Evolutionary conservation across 2,329 filamentous ascomycete species (phyloP).

Genomic region (Talaromyces islandicus): DNA sequence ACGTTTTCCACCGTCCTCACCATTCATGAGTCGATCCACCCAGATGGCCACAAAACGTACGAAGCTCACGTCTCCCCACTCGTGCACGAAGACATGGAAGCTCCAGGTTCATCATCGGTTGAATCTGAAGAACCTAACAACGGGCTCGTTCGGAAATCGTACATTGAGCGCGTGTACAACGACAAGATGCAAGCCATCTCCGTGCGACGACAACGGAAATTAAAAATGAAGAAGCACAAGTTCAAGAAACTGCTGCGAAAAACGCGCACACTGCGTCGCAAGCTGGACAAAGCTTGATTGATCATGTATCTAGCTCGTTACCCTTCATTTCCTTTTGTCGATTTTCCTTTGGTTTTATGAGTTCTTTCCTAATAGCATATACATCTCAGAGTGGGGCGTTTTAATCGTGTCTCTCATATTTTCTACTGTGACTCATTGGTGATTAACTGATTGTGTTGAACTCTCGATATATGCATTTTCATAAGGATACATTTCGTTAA

Average conservation of each 20-base stretch:
- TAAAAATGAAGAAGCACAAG: constrained; percentile 99
- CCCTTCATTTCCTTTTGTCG: constrained; percentile 8
- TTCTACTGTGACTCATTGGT: neutral
- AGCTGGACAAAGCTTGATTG: constrained; percentile 59
- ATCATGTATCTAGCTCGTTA: constrained; percentile 6
- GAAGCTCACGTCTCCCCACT: constrained; percentile 47
- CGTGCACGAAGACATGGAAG: constrained; percentile 33
- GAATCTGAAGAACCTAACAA: constrained; percentile 54
- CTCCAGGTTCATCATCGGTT: constrained; percentile 25
- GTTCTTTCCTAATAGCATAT: constrained; percentile 10
- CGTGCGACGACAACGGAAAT: constrained; percentile 82
- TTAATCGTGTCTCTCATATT: constrained; percentile 9
- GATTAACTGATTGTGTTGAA: neutral
- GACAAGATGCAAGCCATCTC: constrained; percentile 72
- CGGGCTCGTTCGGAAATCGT: constrained; percentile 32
- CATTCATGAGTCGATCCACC: constrained; percentile 47
- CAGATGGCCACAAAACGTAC: constrained; percentile 47
- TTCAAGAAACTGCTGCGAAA: constrained; percentile 98
- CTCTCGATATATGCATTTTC: neutral
- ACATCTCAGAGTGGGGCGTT: constrained; percentile 7
- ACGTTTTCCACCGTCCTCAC: constrained; percentile 47
- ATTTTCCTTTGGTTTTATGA: constrained; percentile 13
- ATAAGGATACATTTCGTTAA: neutral
- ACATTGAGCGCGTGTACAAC: constrained; percentile 63
- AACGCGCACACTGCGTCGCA: constrained; percentile 81